These are phyloP conservation scores for Fusarium nisikadoi DNA, from an alignment of 2,329 filamentous ascomycete genomes.

Conservation along the genomic window DNA sequence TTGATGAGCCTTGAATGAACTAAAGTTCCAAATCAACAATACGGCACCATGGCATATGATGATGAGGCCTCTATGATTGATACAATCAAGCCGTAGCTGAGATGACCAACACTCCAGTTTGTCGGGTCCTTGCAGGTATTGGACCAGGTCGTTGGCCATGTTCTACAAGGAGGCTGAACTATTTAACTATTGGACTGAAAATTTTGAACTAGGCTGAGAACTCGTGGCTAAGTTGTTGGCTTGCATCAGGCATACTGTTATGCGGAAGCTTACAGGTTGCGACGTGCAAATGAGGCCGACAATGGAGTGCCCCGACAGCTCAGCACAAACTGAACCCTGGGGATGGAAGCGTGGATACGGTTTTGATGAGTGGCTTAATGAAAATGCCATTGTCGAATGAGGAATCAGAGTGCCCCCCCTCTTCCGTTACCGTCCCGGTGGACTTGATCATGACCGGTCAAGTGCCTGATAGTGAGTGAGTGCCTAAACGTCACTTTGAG, in stretches of 20 bases:
- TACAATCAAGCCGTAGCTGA: background rate
- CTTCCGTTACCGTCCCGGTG: conserved; percentile 34
- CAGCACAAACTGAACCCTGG: conserved; percentile 8
- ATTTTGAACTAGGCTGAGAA: background rate
- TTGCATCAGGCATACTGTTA: conserved; percentile 17
- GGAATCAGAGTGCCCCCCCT: conserved; percentile 42
- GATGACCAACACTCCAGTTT: conserved; percentile 21
- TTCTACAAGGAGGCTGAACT: background rate
- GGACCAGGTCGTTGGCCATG: background rate
- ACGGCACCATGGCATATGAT: background rate
- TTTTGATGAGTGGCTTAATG: conserved; percentile 21
- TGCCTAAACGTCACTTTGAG: conserved; percentile 31
- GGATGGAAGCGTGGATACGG: conserved; percentile 10
- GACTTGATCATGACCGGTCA: conserved; percentile 33
- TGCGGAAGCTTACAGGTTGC: conserved; percentile 12
- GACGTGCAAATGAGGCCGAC: conserved; percentile 33
- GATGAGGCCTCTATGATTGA: conserved; percentile 1
- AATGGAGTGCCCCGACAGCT: background rate
- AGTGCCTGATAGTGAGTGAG: conserved; percentile 37
- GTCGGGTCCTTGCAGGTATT: conserved; percentile 18
- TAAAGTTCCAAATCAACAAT: background rate
- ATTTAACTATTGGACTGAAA: conserved; percentile 2
- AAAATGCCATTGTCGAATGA: conserved; percentile 51
- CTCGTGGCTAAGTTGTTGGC: conserved; percentile 7
- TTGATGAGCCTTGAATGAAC: background rate